Conservation (phyloP, 2,329 filamentous ascomycete species). For the Alternaria longipes region DNA sequence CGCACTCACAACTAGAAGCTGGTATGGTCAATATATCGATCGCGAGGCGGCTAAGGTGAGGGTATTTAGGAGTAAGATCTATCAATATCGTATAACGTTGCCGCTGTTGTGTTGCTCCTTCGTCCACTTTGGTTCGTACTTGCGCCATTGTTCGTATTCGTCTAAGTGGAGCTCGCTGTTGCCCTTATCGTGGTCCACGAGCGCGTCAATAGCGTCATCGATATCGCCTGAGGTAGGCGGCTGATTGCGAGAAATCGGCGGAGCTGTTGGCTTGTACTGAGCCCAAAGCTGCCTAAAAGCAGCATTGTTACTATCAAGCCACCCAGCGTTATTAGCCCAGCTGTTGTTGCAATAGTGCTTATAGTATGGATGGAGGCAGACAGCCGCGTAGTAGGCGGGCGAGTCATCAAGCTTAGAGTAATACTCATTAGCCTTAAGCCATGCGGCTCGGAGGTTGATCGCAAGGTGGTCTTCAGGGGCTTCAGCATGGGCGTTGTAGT, state of each 20-base stretch:
- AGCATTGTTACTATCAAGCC: neutral
- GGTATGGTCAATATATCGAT: slow-evolving; percentile 11
- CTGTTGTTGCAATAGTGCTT: slow-evolving; percentile 10
- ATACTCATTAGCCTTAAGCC: slow-evolving; percentile 11
- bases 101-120: no score
- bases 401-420: slow-evolving; percentile 13
- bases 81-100: neutral
- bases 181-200: neutral
- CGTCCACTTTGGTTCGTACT: no score
- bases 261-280: neutral
- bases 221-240: neutral
- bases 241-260: neutral
- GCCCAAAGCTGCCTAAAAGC: neutral
- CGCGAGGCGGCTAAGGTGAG: neutral
- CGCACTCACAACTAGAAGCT: slow-evolving; percentile 11
- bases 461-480: slow-evolving; percentile 13
- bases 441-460: slow-evolving; percentile 15
- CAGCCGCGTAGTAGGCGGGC: slow-evolving; percentile 14
- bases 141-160: no score
- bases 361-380: slow-evolving; percentile 10
- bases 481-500: neutral
- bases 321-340: slow-evolving; percentile 1
- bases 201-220: neutral
- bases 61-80: neutral
- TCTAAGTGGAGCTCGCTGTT: no score